Base-by-base conservation (phyloP, 306 rosid species). In the Ormosia semicastrata region DNA sequence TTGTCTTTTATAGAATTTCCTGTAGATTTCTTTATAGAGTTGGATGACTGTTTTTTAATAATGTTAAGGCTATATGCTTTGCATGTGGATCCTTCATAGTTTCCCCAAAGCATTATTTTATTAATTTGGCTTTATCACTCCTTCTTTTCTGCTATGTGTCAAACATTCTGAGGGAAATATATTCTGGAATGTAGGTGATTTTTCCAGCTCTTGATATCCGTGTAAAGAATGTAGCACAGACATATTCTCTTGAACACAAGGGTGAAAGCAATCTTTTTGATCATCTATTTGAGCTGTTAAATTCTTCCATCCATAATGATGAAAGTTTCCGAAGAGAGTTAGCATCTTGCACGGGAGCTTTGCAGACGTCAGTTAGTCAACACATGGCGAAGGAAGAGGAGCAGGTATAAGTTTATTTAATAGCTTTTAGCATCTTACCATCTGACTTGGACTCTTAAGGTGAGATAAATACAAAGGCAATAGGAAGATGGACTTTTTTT, bases 301-400 rank as follows among this genome's bases (percentile, higher is more conserved):
- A 85, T 78, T 96, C 97, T 46, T 84, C 81, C 65, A 39, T 77
- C 46, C 85, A 83, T 83, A 78, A 86, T 76, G 93, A 89, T 80
- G 98, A 93, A 88, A 87, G 82, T 86, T 96, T 96, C 71, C 84
- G 90, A 14, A 92, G 96, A 89, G 98, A 96, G 89, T 88, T 96
- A 79, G 97, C 99, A 33, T 96, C 99, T 62, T 92, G 97, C 88
- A 90, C 98, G 0, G 97, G 97, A 81, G 99, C 97, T 52, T 85
- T 96, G 72, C 93, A 88, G 67, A 96, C 98, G 24, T 92, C 99
- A 44, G 83, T 96, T 82, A 92, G 93, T 92, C 99, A 96, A 83
- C 99, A 96, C 92, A 87, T 96, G 99, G 98, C 97, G 14, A 96
- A 96, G 89, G 99, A 96, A 90, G 98, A 96, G 91, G 94, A 92